phyloP scores from a whole-genome alignment of 306 rosid species.

The Sphenostylis stenocarpa region DNA sequence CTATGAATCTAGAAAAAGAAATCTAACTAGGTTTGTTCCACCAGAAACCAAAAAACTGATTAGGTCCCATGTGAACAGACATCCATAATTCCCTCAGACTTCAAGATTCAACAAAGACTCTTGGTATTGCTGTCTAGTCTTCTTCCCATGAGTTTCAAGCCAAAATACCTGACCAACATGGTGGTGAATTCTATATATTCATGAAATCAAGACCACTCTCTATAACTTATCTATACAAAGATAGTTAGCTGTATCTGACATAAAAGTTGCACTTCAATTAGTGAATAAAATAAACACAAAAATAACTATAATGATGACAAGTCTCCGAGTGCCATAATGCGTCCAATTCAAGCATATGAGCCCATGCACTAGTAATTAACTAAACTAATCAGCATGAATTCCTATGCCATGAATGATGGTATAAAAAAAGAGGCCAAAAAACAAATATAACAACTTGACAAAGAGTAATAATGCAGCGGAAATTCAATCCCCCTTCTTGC shows the following conservation, averaged over 20 bases:
- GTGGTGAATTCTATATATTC: constrained; percentile 27
- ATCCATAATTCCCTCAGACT: constrained; percentile 10
- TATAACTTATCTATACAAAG: not conserved
- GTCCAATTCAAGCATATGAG: constrained; percentile 27
- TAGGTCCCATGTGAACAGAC: constrained; percentile 13
- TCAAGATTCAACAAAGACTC: not conserved
- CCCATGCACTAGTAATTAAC: constrained; percentile 33
- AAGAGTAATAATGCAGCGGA: too few relatives aligned
- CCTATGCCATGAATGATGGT: too few relatives aligned
- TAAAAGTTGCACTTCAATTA: constrained; percentile 2
- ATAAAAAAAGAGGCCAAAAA: too few relatives aligned
- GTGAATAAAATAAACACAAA: not conserved
- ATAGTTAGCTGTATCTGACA: constrained; percentile 6
- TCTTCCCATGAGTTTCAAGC: constrained; percentile 16
- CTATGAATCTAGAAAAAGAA: not conserved
- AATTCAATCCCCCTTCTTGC: too few relatives aligned
- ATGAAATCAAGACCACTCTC: constrained; percentile 21
- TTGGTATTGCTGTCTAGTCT: not conserved
- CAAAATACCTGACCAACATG: constrained; percentile 5
- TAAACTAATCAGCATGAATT: constrained; percentile 11
- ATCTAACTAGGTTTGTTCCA: constrained; percentile 2
- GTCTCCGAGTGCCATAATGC: constrained; percentile 34
- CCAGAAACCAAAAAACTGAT: not conserved
- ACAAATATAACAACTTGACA: too few relatives aligned
- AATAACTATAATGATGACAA: constrained; percentile 14